Percentiles rank a stretch among this genome's conserved stretches.
Conservation (phyloP, 2,329 filamentous ascomycete species). For the Ophiocordyceps unilateralis region DNA sequence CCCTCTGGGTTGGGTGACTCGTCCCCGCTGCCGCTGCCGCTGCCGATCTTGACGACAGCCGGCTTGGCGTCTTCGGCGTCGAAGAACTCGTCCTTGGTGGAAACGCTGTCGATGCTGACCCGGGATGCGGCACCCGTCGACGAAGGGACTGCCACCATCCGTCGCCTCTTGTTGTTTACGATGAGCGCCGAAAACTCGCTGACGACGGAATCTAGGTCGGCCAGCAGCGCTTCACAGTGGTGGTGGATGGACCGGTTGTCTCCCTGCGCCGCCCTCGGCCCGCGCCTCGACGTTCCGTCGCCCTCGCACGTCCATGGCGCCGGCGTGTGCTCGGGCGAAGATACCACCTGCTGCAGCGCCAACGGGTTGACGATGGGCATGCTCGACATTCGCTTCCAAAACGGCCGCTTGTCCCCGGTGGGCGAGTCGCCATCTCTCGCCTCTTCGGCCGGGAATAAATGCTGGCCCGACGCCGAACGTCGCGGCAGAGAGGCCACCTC, state of each 20-base stretch:
- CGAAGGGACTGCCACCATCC: constrained; percentile 32
- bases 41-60: constrained; percentile 56
- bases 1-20: constrained; percentile 20
- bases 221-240: constrained; percentile 66
- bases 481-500: constrained; percentile 48
- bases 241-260: constrained; percentile 54
- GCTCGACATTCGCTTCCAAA: constrained; percentile 85
- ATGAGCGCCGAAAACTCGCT: constrained; percentile 66
- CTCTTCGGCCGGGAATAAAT: constrained; percentile 20
- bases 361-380: constrained; percentile 24
- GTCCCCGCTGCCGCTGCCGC: constrained; percentile 52
- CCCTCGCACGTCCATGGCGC: constrained; percentile 14
- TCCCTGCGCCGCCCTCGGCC: constrained; percentile 24
- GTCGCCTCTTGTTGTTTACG: constrained; percentile 60
- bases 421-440: constrained; percentile 35
- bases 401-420: constrained; percentile 46
- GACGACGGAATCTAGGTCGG: constrained; percentile 71
- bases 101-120: constrained; percentile 63
- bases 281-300: constrained; percentile 15
- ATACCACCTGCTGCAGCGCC: constrained; percentile 19
- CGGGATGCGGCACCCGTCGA: constrained; percentile 28
- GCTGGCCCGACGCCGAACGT: constrained; percentile 10
- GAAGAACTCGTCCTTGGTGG: constrained; percentile 73
- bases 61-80: constrained; percentile 57
- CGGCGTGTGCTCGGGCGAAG: constrained; percentile 20